Conservation (phyloP, 2,329 filamentous ascomycete species). For the Neodidymelliopsis sp. region DNA sequence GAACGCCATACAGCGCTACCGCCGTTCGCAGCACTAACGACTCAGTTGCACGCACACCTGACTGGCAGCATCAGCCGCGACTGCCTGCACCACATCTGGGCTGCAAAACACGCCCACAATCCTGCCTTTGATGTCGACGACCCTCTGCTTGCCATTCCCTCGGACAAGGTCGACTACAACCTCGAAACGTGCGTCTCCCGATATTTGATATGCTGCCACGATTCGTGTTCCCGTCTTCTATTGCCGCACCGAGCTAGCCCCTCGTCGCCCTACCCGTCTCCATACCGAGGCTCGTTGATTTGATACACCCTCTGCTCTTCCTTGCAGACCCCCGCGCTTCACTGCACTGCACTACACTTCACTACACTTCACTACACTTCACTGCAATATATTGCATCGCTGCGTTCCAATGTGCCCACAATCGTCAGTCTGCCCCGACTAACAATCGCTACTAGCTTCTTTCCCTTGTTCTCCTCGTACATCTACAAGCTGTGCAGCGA, state of each 20-base stretch:
- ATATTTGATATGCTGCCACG: conserved; percentile 4
- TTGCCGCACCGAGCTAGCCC: conserved; percentile 8
- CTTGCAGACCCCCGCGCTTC: too few species aligned
- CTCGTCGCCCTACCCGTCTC: background rate
- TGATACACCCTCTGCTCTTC: conserved; percentile 7
- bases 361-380: too few species aligned
- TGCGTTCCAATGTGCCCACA: background rate
- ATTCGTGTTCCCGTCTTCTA: conserved; percentile 16
- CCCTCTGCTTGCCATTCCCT: conserved; percentile 72
- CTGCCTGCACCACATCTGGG: conserved; percentile 79
- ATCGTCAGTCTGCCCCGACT: conserved; percentile 15
- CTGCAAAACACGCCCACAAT: conserved; percentile 60
- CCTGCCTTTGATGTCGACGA: conserved; percentile 67
- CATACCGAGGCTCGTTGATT: conserved; percentile 14
- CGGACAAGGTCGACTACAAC: conserved; percentile 75
- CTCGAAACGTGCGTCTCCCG: conserved; percentile 65
- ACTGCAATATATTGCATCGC: conserved; percentile 5
- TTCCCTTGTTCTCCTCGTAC: conserved; percentile 78
- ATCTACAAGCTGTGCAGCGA: conserved; percentile 79
- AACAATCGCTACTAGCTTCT: conserved; percentile 64
- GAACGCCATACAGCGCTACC: conserved; percentile 26
- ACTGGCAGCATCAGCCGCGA: conserved; percentile 78
- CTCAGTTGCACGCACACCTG: conserved; percentile 79
- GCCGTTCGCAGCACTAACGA: conserved; percentile 38
- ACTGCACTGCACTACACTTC: too few species aligned